These are phyloP conservation scores for Arachis monticola DNA, from an alignment of 331 rosid species.

Conservation along the genomic window DNA sequence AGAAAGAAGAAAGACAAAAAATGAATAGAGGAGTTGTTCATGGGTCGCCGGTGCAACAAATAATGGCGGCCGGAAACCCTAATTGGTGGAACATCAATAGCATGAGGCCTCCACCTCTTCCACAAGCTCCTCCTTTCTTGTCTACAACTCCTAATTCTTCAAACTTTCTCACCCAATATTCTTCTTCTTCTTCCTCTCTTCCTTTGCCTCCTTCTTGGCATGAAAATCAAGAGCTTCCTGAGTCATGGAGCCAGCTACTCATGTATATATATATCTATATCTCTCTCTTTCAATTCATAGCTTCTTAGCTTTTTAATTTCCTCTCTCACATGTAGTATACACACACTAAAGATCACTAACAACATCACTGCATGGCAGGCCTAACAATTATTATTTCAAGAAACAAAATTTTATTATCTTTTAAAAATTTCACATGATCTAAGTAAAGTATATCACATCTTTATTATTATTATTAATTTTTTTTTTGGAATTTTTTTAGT, in stretches of 20 bases:
- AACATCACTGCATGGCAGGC: constrained; percentile 21
- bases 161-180: constrained; percentile 54
- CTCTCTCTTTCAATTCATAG: constrained; percentile 1
- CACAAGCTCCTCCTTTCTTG: constrained; percentile 63
- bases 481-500: neutral
- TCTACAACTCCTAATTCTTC: constrained; percentile 47
- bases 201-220: constrained; percentile 72
- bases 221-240: constrained; percentile 82
- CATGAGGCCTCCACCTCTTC: constrained; percentile 65
- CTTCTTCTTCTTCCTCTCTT: constrained; percentile 48
- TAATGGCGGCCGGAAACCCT: constrained; percentile 93
- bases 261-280: constrained; percentile 49
- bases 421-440: neutral
- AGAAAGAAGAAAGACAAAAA: constrained; percentile 39
- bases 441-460: neutral
- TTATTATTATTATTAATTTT: neutral
- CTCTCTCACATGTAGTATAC: neutral
- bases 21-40: constrained; percentile 88
- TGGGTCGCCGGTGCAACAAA: constrained; percentile 91
- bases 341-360: neutral
- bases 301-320: neutral
- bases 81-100: constrained; percentile 88
- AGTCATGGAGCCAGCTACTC: constrained; percentile 94
- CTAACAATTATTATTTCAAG: neutral
- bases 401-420: neutral